A percentile compares a stretch with the other conserved stretches of the same genome.
Evolutionary conservation across 2,329 filamentous ascomycete species (phyloP).

Genomic region (Pseudocercospora cruenta): DNA sequence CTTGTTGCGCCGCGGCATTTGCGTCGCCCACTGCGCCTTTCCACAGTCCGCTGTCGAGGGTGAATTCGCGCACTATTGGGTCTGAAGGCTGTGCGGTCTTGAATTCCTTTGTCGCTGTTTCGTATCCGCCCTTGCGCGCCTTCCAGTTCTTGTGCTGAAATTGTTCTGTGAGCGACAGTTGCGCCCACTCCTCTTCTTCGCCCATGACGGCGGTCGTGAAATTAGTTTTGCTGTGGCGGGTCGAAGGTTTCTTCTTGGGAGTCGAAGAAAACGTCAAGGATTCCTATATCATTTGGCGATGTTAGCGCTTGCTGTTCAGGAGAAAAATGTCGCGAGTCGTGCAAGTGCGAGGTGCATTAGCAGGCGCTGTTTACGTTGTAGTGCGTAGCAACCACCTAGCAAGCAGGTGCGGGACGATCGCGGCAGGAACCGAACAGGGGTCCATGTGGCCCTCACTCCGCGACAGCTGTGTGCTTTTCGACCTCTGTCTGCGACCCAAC

Average conservation of each 20-base stretch:
- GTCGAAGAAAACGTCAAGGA: too few relatives aligned
- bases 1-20: conserved; percentile 95
- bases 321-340: conserved; percentile 1
- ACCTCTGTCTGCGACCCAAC: too few relatives aligned
- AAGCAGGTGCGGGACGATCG: conserved; percentile 1
- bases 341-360: background rate
- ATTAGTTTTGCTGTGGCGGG: background rate
- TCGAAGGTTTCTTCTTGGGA: too few relatives aligned
- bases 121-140: conserved; percentile 91
- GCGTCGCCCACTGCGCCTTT: conserved; percentile 91
- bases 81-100: conserved; percentile 81
- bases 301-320: background rate
- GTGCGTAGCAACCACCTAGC: background rate
- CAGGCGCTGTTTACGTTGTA: background rate
- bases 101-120: conserved; percentile 87
- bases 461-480: too few relatives aligned
- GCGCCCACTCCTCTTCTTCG: conserved; percentile 83
- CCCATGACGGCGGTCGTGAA: conserved; percentile 66
- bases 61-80: conserved; percentile 82
- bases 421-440: background rate
- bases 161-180: conserved; percentile 75
- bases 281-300: too few relatives aligned
- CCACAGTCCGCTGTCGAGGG: conserved; percentile 83
- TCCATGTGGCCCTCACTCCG: background rate
- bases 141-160: conserved; percentile 97